Evolutionary conservation across 768 basidiomycete species (phyloP), one percentile per base, ranked within the genome.

Genomic region (Kwoniella botswanensis): DNA sequence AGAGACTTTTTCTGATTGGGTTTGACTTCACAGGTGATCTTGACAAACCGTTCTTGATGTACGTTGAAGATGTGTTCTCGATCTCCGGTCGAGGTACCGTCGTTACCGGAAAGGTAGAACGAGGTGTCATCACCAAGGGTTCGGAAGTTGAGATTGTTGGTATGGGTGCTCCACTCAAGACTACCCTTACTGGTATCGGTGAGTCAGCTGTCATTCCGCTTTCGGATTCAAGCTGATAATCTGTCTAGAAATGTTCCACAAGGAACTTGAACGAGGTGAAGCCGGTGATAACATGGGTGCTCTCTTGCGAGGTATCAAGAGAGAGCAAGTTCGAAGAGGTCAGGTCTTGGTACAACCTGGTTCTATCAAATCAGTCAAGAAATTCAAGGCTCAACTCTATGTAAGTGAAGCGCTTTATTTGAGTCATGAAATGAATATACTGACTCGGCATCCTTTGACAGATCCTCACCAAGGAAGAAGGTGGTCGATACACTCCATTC

Each of bases 211-310:
- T 54, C 35, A 22, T 61, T 57, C 18, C 5, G 71, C 17, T 50
- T 52, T 18, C 56, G 15, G 29, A 17, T 21, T 43, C n/a, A 54
- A 56, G 52, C 52, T 42, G 21, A 67, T 75, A 50, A 74, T 11
- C 15, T 57, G 22, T 43, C 56, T 76, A 94, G 96, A 98, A 85
- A 98, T 97, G 93, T 98, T 98, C 90, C 96, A 97, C 88, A 98
- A 97, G 87, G 97, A 99, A 86, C 89, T 99, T 66, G 97, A 99
- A 46, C 90, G 94, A 67, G 95, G 93, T 70, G 93, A 98, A 85
- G 96, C 97, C 72, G 97, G 97, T 78, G 97, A 99, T 85, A 98
- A 98, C 87, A 98, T 98, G 93, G 97, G 97, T 76, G 92, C 91
- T 67, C 88, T 99, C 46, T 90, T 99, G 57, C 93, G 97, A 84